Evolutionary conservation across 257 asterid genomes (phyloP).

Genomic region (Solanum peruvianum): DNA sequence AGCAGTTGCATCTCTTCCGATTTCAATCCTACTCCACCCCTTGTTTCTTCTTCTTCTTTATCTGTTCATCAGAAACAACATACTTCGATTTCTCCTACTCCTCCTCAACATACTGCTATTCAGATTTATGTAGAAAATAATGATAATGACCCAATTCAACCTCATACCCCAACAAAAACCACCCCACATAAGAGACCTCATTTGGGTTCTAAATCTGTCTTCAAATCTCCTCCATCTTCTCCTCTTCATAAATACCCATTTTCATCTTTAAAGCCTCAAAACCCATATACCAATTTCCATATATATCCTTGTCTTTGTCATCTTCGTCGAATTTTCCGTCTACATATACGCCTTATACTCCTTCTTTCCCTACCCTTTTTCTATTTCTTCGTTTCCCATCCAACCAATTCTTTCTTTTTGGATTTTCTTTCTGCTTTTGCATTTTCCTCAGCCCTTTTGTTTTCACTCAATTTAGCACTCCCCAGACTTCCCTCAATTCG

Average conservation of each 20-base stretch:
- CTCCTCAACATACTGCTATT: slow-evolving; percentile 16
- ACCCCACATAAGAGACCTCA: slow-evolving; percentile 68
- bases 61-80: slow-evolving; percentile 37
- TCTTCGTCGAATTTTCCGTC: slow-evolving; percentile 64
- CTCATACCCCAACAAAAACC: slow-evolving; percentile 33
- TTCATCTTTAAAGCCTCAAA: slow-evolving; percentile 15
- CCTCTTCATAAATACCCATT: slow-evolving; percentile 31
- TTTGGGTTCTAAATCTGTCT: slow-evolving; percentile 14
- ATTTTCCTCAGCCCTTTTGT: slow-evolving; percentile 70
- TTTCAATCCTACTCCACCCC: slow-evolving; percentile 77
- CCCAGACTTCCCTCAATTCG: slow-evolving; percentile 77
- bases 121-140: slow-evolving; percentile 42
- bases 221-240: slow-evolving; percentile 59
- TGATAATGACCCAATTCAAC: slow-evolving; percentile 45
- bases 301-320: slow-evolving; percentile 54
- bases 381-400: slow-evolving; percentile 76
- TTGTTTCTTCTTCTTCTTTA: slow-evolving; percentile 29
- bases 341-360: slow-evolving; percentile 62
- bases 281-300: slow-evolving; percentile 19
- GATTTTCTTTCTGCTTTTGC: slow-evolving; percentile 88
- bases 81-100: neutral
- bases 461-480: slow-evolving; percentile 75
- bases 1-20: slow-evolving; percentile 99
- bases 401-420: slow-evolving; percentile 69
- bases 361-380: slow-evolving; percentile 68